A percentile compares a stretch with the other conserved stretches of the same genome.
Conservation (phyloP, 257 asterid genomes). For the Salvia splendens region DNA sequence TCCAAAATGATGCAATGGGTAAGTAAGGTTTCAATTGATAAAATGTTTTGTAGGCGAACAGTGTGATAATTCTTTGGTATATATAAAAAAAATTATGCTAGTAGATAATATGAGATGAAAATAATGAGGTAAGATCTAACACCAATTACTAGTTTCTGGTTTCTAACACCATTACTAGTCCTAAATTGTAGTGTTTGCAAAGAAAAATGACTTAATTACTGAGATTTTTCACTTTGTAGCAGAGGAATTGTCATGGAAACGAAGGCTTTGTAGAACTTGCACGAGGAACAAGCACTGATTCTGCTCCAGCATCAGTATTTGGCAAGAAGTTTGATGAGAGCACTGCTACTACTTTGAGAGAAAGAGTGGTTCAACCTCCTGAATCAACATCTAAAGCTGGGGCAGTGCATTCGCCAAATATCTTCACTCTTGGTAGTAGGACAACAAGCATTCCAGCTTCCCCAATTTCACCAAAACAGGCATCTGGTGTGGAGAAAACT, state of each 20-base stretch:
- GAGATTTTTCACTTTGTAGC: conserved; percentile 31
- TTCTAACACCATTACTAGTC: no score
- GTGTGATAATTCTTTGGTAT: not conserved
- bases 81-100: not conserved
- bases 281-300: conserved; percentile 45
- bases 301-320: conserved; percentile 52
- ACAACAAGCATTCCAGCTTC: conserved; percentile 39
- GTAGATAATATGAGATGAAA: not conserved
- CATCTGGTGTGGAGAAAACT: conserved; percentile 44
- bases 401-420: conserved; percentile 39
- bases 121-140: not conserved
- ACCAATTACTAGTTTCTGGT: no score
- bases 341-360: conserved; percentile 55
- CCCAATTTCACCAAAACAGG: conserved; percentile 49
- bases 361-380: conserved; percentile 42
- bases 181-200: not conserved
- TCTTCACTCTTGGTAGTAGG: conserved; percentile 42
- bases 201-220: conserved; percentile 3
- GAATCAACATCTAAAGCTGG: conserved; percentile 46
- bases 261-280: conserved; percentile 62
- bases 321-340: conserved; percentile 60
- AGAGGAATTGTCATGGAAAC: conserved; percentile 54
- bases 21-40: conserved; percentile 4
- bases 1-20: conserved; percentile 73
- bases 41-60: not conserved